phyloP scores from a whole-genome alignment of 495 filamentous ascomycete species.

The Sphaerosporella brunnea region DNA sequence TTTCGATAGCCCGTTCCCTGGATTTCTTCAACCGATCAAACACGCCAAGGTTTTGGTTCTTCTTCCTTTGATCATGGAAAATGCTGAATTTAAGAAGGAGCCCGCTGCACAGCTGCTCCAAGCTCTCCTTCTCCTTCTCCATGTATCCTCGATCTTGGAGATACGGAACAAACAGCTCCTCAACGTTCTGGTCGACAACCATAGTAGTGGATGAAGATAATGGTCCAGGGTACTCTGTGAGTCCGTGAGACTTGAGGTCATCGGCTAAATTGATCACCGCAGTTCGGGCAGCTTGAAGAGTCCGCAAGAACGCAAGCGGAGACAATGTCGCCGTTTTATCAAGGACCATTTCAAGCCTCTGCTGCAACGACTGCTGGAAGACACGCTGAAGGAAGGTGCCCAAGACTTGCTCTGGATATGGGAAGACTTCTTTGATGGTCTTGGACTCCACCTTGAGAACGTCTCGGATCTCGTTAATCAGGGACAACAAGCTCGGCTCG shows the following conservation, averaged over 20 bases:
- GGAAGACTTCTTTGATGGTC: conserved; percentile 89
- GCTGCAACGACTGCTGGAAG: conserved; percentile 95
- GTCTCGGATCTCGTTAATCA: conserved; percentile 82
- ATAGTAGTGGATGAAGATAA: conserved; percentile 72
- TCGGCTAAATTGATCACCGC: conserved; percentile 77
- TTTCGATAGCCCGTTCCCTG: conserved; percentile 23
- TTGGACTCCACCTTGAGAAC: conserved; percentile 94
- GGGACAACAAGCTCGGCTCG: conserved; percentile 75
- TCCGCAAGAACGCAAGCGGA: conserved; percentile 77
- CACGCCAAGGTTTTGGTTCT: conserved; percentile 24
- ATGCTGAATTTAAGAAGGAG: conserved; percentile 88
- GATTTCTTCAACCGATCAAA: conserved; percentile 26
- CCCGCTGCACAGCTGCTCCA: conserved; percentile 86
- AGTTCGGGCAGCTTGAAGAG: conserved; percentile 69
- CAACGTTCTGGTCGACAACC: conserved; percentile 83
- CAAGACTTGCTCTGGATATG: conserved; percentile 86
- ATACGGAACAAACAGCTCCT: conserved; percentile 91
- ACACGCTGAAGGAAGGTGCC: conserved; percentile 82
- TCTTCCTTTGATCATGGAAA: conserved; percentile 45
- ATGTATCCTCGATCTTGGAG: conserved; percentile 88
- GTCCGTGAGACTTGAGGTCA: conserved; percentile 79
- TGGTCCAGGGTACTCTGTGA: conserved; percentile 87
- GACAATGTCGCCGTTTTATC: conserved; percentile 84
- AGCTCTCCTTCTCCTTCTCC: conserved; percentile 71
- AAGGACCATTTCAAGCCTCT: conserved; percentile 86